Percentiles rank a stretch among this genome's conserved stretches.
Evolutionary conservation across 805 yeast genomes (phyloP).

Genomic region (Ogataea degrootiae): DNA sequence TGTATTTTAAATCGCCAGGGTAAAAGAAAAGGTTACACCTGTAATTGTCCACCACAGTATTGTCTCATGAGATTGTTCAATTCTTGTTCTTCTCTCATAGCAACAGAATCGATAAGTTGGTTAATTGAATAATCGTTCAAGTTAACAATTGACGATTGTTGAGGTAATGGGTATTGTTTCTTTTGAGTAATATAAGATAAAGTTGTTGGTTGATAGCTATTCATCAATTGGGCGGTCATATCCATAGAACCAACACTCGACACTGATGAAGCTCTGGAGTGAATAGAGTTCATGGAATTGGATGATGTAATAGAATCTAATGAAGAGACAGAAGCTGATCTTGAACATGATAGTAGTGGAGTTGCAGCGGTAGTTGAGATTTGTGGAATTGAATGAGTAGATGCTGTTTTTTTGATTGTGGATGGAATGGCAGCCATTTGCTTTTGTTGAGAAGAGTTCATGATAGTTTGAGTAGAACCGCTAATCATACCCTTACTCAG

Average conservation of each 20-base stretch:
- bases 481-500: slow-evolving; percentile 25
- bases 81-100: slow-evolving; percentile 31
- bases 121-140: slow-evolving; percentile 21
- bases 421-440: neutral
- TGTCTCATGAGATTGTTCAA: slow-evolving; percentile 30
- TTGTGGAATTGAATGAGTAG: neutral
- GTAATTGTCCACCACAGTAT: slow-evolving; percentile 21
- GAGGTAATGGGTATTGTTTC: slow-evolving; percentile 2
- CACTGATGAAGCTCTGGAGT: slow-evolving; percentile 29
- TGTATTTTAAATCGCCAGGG: neutral
- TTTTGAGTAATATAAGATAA: slow-evolving; percentile 2
- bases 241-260: slow-evolving; percentile 20
- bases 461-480: slow-evolving; percentile 27
- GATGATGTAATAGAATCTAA: slow-evolving; percentile 8
- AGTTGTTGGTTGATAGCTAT: slow-evolving; percentile 5
- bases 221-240: slow-evolving; percentile 4
- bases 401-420: neutral
- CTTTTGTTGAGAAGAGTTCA: slow-evolving; percentile 4
- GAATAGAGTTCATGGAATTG: slow-evolving; percentile 13
- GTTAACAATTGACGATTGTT: slow-evolving; percentile 4
- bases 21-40: neutral
- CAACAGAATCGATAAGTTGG: slow-evolving; percentile 28
- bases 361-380: neutral
- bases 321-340: slow-evolving; percentile 18
- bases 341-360: slow-evolving; percentile 7